phyloP scores from a whole-genome alignment of 73 alveolate species.

The Tetrahymena elliotti region DNA sequence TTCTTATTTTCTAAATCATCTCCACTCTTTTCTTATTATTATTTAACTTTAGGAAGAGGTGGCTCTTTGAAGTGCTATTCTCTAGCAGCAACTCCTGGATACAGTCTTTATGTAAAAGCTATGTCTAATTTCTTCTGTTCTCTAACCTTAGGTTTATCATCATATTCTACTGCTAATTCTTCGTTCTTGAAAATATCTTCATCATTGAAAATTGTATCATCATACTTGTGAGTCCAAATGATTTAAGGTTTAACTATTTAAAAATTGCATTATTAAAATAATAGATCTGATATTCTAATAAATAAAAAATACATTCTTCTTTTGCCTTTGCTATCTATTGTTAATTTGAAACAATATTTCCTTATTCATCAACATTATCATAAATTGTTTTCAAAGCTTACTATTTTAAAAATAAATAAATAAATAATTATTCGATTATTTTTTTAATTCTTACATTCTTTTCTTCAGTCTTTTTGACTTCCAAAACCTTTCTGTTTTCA shows the following conservation, averaged over 20 bases:
- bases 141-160: slow-evolving; percentile 17
- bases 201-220: not conserved
- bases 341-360: not conserved
- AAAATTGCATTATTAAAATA: not conserved
- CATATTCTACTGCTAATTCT: slow-evolving; percentile 5
- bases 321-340: not conserved
- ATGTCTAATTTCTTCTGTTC: slow-evolving; percentile 5
- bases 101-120: slow-evolving; percentile 14
- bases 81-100: slow-evolving; percentile 36
- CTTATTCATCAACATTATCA: slow-evolving; percentile 11
- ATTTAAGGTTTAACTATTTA: not conserved
- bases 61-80: slow-evolving; percentile 32
- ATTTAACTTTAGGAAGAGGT: slow-evolving; percentile 17
- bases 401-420: not conserved
- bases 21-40: not conserved
- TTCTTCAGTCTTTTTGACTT: not conserved
- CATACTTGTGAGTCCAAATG: not conserved
- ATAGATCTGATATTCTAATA: no score
- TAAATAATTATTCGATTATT: not conserved
- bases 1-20: slow-evolving; percentile 10
- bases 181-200: slow-evolving; percentile 18
- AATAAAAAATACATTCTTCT: not conserved
- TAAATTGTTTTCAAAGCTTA: not conserved
- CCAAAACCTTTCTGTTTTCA: slow-evolving; percentile 7
- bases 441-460: not conserved